These are phyloP conservation scores for Solanum medicagineum DNA, from an alignment of 257 asterid species.

Conservation along the genomic window DNA sequence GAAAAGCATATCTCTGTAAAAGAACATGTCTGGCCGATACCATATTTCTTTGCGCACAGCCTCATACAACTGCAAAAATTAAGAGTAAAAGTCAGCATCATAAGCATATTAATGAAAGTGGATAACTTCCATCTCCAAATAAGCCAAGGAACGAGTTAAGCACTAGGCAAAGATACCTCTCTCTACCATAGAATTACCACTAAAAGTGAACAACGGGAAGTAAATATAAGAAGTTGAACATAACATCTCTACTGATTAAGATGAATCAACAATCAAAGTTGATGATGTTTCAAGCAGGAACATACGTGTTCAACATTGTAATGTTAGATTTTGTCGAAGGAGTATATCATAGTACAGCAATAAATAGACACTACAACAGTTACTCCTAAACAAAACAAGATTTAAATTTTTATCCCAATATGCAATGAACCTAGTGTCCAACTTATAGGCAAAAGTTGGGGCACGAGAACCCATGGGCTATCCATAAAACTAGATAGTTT, in stretches of 20 bases:
- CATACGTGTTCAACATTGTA: not conserved
- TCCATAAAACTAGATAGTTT: not conserved
- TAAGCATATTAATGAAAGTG: not conserved
- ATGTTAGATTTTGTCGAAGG: not conserved
- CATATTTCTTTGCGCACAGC: conserved; percentile 80
- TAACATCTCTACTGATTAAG: not conserved
- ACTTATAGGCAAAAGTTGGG: not conserved
- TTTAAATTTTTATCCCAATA: not conserved
- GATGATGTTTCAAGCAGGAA: not conserved
- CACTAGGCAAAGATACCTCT: not conserved
- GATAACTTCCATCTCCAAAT: not conserved
- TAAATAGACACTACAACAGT: not conserved
- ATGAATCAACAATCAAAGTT: not conserved
- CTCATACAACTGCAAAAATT: conserved; percentile 38
- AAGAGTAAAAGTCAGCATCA: not conserved
- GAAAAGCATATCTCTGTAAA: conserved; percentile 84
- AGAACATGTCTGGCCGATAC: conserved; percentile 94
- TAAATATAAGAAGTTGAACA: not conserved
- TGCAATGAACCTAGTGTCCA: not conserved
- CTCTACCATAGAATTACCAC: not conserved
- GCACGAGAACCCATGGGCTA: not conserved
- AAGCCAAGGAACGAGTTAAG: not conserved
- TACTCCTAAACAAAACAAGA: not conserved
- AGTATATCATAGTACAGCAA: not conserved
- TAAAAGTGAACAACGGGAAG: not conserved